Evolutionary conservation across 1,284 basidiomycete genomes (phyloP).

Genomic region (Inonotus hispidus): DNA sequence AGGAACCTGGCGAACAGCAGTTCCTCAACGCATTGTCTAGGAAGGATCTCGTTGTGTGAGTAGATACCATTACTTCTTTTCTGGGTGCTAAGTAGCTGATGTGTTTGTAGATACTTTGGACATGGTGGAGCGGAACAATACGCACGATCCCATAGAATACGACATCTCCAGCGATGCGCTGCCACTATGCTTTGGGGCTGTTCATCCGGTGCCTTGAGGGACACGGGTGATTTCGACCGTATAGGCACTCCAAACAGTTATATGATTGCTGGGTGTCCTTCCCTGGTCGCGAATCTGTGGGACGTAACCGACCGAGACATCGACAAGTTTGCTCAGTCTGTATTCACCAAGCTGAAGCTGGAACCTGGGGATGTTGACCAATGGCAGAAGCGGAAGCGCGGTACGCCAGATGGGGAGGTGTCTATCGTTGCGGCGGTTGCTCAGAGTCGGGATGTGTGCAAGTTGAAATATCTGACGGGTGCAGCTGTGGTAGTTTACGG

Average conservation of each 20-base stretch:
- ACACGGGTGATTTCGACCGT: slow-evolving; percentile 92
- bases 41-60: slow-evolving; percentile 83
- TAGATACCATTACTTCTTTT: slow-evolving; percentile 22
- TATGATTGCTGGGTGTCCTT: slow-evolving; percentile 93
- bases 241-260: slow-evolving; percentile 92
- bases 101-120: slow-evolving; percentile 78
- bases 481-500: slow-evolving; percentile 94
- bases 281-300: slow-evolving; percentile 93
- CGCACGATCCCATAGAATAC: slow-evolving; percentile 79
- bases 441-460: slow-evolving; percentile 73
- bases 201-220: slow-evolving; percentile 83
- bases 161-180: slow-evolving; percentile 78
- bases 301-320: slow-evolving; percentile 98
- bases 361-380: slow-evolving; percentile 33
- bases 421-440: slow-evolving; percentile 80
- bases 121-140: slow-evolving; percentile 97
- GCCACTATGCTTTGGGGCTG: slow-evolving; percentile 99
- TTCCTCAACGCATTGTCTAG: slow-evolving; percentile 63
- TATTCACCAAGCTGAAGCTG: slow-evolving; percentile 73
- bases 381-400: slow-evolving; percentile 24
- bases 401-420: slow-evolving; percentile 25
- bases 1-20: slow-evolving; percentile 77
- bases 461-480: slow-evolving; percentile 92
- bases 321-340: slow-evolving; percentile 83
- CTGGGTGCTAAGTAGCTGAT: background rate